Conservation (phyloP, 345 rosid genomes). For the Ceriops decandra region DNA sequence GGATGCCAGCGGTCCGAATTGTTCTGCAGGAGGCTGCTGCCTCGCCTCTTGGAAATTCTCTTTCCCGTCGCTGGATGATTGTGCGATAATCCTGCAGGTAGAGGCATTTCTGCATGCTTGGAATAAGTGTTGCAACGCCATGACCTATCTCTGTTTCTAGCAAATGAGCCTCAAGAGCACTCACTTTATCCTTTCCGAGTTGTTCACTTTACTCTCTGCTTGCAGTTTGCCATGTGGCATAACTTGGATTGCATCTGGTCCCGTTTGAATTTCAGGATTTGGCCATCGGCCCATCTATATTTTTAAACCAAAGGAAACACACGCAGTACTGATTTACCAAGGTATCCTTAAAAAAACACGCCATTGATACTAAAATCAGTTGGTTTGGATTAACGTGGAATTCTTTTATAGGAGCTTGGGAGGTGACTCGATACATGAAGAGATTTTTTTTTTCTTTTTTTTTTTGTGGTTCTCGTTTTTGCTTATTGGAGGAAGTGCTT, state of each 20-base stretch:
- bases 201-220: background rate
- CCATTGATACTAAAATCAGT: too few relatives aligned
- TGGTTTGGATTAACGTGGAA: too few relatives aligned
- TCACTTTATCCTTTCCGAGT: background rate
- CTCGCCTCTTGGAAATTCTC: slow-evolving; percentile 18
- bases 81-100: slow-evolving; percentile 28
- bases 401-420: too few relatives aligned
- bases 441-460: too few relatives aligned
- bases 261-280: too few relatives aligned
- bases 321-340: too few relatives aligned
- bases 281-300: too few relatives aligned
- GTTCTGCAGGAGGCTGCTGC: slow-evolving; percentile 45
- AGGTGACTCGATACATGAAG: too few relatives aligned
- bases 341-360: too few relatives aligned
- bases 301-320: too few relatives aligned
- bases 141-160: background rate
- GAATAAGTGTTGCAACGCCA: slow-evolving; percentile 25
- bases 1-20: slow-evolving; percentile 60
- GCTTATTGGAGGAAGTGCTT: background rate
- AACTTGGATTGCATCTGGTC: background rate
- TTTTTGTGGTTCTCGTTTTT: slow-evolving; percentile 25
- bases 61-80: slow-evolving; percentile 42
- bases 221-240: background rate
- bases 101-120: slow-evolving; percentile 10
- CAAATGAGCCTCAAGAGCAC: background rate